A percentile compares a stretch with the other conserved stretches of the same genome.
Conservation (phyloP, 768 basidiomycete genomes). For the Mycena sanguinolenta region DNA sequence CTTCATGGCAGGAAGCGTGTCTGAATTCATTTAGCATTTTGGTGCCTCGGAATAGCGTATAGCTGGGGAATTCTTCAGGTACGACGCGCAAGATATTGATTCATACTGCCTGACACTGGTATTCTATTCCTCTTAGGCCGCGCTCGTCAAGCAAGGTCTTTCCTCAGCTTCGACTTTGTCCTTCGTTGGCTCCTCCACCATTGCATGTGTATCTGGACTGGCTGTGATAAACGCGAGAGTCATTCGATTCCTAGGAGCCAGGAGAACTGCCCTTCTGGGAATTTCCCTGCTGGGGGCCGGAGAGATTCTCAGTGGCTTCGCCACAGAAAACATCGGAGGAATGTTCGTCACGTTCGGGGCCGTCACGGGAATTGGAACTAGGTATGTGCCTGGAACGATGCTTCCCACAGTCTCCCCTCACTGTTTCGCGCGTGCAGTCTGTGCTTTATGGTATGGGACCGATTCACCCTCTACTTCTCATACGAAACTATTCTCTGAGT, state of each 20-base stretch:
- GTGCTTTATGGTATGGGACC: constrained; percentile 40
- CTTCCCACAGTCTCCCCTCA: no score
- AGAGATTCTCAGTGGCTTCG: constrained; percentile 44
- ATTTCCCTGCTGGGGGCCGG: constrained; percentile 46
- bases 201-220: constrained; percentile 45
- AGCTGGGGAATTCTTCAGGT: constrained; percentile 47
- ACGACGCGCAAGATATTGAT: neutral
- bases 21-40: constrained; percentile 37
- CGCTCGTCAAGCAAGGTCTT: constrained; percentile 43
- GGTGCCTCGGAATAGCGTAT: constrained; percentile 43
- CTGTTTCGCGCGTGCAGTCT: neutral
- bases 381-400: constrained; percentile 39
- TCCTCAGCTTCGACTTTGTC: constrained; percentile 43
- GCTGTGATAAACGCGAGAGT: constrained; percentile 46
- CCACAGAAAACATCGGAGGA: constrained; percentile 39
- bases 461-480: neutral
- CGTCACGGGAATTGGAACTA: constrained; percentile 45
- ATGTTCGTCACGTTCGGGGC: constrained; percentile 45
- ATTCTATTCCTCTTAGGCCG: constrained; percentile 29
- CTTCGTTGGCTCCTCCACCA: constrained; percentile 48
- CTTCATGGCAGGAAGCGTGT: neutral
- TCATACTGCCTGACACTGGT: neutral
- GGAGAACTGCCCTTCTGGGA: constrained; percentile 43
- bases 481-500: neutral
- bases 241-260: constrained; percentile 47